Evolutionary conservation across 148 eudicot genomes (phyloP), one percentile per base, ranked within the genome.

Genomic region (Polygonum aviculare): DNA sequence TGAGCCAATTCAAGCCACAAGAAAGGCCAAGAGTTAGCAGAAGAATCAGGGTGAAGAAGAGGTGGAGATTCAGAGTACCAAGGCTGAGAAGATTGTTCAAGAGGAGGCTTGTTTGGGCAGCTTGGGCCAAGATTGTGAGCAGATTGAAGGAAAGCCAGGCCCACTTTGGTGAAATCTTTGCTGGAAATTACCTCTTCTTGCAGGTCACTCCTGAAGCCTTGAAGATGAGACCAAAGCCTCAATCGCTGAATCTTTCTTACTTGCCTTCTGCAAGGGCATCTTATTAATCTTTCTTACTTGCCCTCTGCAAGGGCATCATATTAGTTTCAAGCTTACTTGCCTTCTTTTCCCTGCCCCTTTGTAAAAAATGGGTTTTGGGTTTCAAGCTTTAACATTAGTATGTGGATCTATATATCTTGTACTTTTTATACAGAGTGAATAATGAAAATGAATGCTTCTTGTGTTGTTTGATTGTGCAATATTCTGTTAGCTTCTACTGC

Each of bases 81-180:
- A 81, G 88, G 71, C 81, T 93, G 38, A 85, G 59, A 80, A 89
- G 79, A 73, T 76, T 88, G 69, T 83, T 89, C 55, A 85, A 85
- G 72, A 91, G 75, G 33, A 44, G 21, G 2, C 35, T 80, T 62
- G 77, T 84, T 5, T 73, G 54, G 74, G 57, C 55, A 19, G 78
- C 92, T 16, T 88, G 88, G 81, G 65, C 69, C 16, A 90, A 87
- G 75, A 80, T 93, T 38, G 45, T 79, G 77, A 87, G 79, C 80
- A 87, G 97, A 39, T 80, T 93, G 54, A 93, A 80, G 80, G 93
- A 91, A 12, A 85, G 94, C 73, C 90, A 84, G 67, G 41, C 87
- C 15, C 98, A 93, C 63, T 91, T 93, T 79, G 98, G 94, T 45
- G 97, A 93, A 48, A 81, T 91, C 15, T 93, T 93, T 82, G 89